Evolutionary conservation across 176 grass and related monocot genomes (phyloP).

Genomic region (Raddia guianensis): DNA sequence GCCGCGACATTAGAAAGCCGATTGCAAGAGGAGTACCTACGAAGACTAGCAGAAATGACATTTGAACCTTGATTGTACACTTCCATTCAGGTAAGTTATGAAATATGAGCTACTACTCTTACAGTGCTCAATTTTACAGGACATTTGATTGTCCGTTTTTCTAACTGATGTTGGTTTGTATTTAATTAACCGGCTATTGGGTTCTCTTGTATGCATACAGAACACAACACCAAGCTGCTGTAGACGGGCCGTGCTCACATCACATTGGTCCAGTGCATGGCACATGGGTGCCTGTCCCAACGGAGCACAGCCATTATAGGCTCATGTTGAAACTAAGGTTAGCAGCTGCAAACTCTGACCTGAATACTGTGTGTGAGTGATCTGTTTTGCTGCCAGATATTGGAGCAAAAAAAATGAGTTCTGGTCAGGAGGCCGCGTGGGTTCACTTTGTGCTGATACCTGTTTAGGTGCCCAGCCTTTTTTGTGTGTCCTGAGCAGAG

Average conservation of each 20-base stretch:
- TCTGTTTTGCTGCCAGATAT: conserved; percentile 30
- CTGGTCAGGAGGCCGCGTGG: conserved; percentile 35
- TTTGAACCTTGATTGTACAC: conserved; percentile 13
- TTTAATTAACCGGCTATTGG: conserved; percentile 1
- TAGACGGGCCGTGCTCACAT: conserved; percentile 22
- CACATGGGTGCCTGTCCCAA: conserved; percentile 32
- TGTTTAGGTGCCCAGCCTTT: conserved; percentile 46
- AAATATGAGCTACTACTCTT: conserved; percentile 7
- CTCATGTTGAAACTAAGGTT: conserved; percentile 40
- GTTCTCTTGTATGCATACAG: conserved; percentile 23
- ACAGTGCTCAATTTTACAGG: background rate
- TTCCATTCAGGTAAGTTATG: conserved; percentile 10
- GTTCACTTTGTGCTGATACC: conserved; percentile 40
- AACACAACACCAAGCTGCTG: conserved; percentile 29
- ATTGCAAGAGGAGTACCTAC: background rate
- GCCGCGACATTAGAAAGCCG: background rate
- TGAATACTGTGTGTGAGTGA: conserved; percentile 31
- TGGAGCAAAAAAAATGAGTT: conserved; percentile 27
- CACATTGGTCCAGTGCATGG: conserved; percentile 27
- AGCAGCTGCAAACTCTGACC: conserved; percentile 36
- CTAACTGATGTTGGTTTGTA: conserved; percentile 1
- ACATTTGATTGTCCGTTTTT: conserved; percentile 7
- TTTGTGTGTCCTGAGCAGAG: conserved; percentile 25
- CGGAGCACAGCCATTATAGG: conserved; percentile 29
- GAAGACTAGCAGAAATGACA: background rate